Percentiles rank a stretch among this genome's conserved stretches.
Conservation (phyloP, 2,329 filamentous ascomycete genomes). For the Penicillium sclerotiorum region DNA sequence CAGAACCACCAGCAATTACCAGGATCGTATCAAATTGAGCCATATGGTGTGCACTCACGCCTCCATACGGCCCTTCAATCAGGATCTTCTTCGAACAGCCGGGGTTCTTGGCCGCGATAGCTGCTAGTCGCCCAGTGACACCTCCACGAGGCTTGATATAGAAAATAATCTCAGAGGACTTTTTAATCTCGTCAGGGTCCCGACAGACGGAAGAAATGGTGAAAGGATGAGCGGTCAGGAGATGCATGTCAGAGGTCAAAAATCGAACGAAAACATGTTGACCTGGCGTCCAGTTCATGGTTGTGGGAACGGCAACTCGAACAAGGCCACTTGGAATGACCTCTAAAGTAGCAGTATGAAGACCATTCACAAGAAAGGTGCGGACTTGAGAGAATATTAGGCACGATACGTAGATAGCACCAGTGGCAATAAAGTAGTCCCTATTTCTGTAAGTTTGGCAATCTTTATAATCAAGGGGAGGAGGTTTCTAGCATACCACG, state of each 20-base stretch:
- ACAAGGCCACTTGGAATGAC: constrained; percentile 46
- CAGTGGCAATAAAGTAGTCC: constrained; percentile 63
- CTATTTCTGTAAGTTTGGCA: constrained; percentile 28
- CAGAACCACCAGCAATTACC: constrained; percentile 59
- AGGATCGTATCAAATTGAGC: constrained; percentile 48
- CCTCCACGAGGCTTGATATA: constrained; percentile 55
- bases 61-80: constrained; percentile 62
- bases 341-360: constrained; percentile 47
- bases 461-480: background rate
- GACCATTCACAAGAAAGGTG: constrained; percentile 53
- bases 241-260: constrained; percentile 40
- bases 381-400: constrained; percentile 49
- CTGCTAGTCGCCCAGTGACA: constrained; percentile 51
- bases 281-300: constrained; percentile 52
- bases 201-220: constrained; percentile 55
- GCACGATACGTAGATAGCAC: constrained; percentile 52
- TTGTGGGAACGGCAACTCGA: constrained; percentile 46
- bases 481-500: constrained; percentile 45
- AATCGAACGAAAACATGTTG: constrained; percentile 62
- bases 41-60: constrained; percentile 43
- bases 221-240: constrained; percentile 56
- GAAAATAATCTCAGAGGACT: constrained; percentile 51
- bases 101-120: constrained; percentile 41
- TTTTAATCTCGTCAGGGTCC: constrained; percentile 15
- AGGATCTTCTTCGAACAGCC: constrained; percentile 48